A percentile compares a stretch with the other conserved stretches of the same genome.
phyloP scores from a whole-genome alignment of 164 flowering plant species.

The Chimonanthus salicifolius region DNA sequence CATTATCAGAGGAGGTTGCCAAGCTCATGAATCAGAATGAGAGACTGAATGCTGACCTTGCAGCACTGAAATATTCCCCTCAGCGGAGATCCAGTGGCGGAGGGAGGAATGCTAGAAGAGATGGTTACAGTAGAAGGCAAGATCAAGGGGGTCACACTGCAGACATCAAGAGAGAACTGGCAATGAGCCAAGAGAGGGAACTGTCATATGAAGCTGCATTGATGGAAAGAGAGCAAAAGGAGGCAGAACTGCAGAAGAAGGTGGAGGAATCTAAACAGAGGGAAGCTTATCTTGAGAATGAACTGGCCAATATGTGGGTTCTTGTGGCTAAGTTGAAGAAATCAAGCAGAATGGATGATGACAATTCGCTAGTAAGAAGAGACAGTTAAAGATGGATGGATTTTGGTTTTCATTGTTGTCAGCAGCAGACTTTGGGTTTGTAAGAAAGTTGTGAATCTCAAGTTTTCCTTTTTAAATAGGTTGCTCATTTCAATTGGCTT shows the following conservation, averaged over 20 bases:
- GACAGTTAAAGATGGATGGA: not conserved
- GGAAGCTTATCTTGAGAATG: conserved; percentile 94
- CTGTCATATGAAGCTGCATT: conserved; percentile 67
- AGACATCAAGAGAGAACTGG: conserved; percentile 68
- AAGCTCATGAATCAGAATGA: conserved; percentile 93
- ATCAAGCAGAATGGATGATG: conserved; percentile 44
- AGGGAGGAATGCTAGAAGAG: conserved; percentile 53
- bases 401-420: not conserved
- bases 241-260: conserved; percentile 65
- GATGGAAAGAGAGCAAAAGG: conserved; percentile 65
- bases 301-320: conserved; percentile 99
- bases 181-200: conserved; percentile 72
- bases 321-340: conserved; percentile 90
- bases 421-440: not conserved
- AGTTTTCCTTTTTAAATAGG: not conserved
- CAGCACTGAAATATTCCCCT: conserved; percentile 50
- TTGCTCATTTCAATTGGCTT: not conserved
- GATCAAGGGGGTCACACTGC: conserved; percentile 42
- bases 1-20: conserved; percentile 93
- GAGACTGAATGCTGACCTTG: conserved; percentile 62
- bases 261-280: conserved; percentile 93
- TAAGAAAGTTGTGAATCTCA: conserved; percentile 6
- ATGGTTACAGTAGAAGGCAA: conserved; percentile 34
- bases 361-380: conserved; percentile 17
- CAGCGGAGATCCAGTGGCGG: conserved; percentile 40